Conservation (phyloP, 352 stramenopile species). For the Globisporangium viniferum region DNA sequence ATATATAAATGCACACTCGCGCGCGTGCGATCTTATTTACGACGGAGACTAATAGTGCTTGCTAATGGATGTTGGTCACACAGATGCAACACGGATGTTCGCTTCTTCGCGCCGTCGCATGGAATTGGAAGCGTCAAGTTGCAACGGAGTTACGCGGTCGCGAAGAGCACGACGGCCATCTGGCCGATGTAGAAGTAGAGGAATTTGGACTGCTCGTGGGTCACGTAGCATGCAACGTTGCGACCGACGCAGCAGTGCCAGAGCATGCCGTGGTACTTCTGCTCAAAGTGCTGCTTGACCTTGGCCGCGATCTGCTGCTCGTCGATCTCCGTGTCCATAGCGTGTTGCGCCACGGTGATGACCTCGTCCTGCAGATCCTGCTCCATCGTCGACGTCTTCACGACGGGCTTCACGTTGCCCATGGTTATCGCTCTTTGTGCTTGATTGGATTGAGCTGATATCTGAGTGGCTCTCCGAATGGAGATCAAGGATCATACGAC, state of each 20-base stretch:
- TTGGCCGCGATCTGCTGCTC: slow-evolving; percentile 90
- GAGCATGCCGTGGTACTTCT: slow-evolving; percentile 87
- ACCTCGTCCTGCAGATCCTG: slow-evolving; percentile 84
- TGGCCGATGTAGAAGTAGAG: slow-evolving; percentile 97
- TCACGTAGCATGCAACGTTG: slow-evolving; percentile 94
- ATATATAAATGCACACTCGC: not conserved
- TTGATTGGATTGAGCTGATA: not conserved
- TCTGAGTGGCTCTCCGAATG: not conserved
- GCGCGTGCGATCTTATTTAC: not conserved
- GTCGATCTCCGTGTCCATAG: slow-evolving; percentile 76
- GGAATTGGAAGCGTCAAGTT: not conserved
- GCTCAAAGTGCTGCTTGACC: slow-evolving; percentile 92
- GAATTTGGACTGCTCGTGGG: slow-evolving; percentile 93
- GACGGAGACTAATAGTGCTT: not conserved
- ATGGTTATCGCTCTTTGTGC: slow-evolving; percentile 2
- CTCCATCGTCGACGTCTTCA: slow-evolving; percentile 88
- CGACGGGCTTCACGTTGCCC: slow-evolving; percentile 73
- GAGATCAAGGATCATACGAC: not conserved
- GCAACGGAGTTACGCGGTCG: slow-evolving; percentile 43
- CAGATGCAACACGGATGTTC: not conserved
- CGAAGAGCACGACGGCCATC: slow-evolving; percentile 92
- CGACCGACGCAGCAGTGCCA: slow-evolving; percentile 95
- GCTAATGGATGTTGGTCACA: not conserved
- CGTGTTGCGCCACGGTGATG: slow-evolving; percentile 72
- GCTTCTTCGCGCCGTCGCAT: not conserved